Percentiles rank a stretch among this genome's conserved stretches.
Conservation (phyloP, 257 asterid genomes). For the Primulina eburnea region DNA sequence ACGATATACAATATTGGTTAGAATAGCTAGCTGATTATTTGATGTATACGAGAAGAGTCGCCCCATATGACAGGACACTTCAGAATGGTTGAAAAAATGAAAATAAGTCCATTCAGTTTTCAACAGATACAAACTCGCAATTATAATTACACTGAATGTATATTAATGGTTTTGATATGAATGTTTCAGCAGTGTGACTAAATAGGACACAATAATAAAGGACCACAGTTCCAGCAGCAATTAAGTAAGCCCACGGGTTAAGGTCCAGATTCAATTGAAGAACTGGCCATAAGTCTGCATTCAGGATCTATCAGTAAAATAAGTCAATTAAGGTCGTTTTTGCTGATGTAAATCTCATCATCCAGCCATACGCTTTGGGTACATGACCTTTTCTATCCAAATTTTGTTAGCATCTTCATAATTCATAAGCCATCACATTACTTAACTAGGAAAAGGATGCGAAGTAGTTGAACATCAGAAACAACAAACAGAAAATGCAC, state of each 20-base stretch:
- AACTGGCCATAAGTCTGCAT: background rate
- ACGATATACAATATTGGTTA: background rate
- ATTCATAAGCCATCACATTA: background rate
- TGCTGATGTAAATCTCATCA: background rate
- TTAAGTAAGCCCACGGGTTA: no score
- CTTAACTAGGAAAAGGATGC: background rate
- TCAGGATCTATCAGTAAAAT: background rate
- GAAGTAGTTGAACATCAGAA: slow-evolving; percentile 6
- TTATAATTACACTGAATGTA: background rate
- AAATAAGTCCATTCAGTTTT: no score
- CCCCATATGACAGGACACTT: background rate
- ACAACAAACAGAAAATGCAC: slow-evolving; percentile 31
- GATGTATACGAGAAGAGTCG: background rate
- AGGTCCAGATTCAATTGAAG: background rate
- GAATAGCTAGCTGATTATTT: background rate
- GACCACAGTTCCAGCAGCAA: background rate
- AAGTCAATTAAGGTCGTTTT: background rate
- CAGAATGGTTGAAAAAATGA: background rate
- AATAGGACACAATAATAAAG: background rate
- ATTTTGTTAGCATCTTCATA: background rate
- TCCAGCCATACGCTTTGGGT: background rate
- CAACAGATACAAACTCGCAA: no score
- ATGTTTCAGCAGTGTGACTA: background rate
- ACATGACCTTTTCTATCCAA: background rate
- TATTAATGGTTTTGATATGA: background rate